A percentile compares a stretch with the other conserved stretches of the same genome.
Evolutionary conservation across 2,329 filamentous ascomycete species (phyloP).

Genomic region (Fusarium concolor): DNA sequence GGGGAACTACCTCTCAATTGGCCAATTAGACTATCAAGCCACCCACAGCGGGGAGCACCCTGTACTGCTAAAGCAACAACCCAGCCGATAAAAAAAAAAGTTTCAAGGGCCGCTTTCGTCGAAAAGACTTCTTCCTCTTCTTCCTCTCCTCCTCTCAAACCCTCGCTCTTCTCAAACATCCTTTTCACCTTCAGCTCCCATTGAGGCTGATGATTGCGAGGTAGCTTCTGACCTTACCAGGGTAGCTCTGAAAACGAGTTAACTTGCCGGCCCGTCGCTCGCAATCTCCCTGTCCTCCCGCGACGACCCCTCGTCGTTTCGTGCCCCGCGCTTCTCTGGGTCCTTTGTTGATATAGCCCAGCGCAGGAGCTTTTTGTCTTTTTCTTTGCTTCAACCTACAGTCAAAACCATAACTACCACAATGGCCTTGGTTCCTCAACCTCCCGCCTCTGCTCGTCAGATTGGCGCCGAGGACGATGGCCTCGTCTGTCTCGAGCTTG

Average conservation of each 20-base stretch:
- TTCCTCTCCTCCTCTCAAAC: constrained; percentile 38
- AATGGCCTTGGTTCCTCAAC: constrained; percentile 54
- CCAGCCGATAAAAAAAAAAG: constrained; percentile 46
- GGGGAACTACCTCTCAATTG: constrained; percentile 38
- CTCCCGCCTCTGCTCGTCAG: constrained; percentile 72
- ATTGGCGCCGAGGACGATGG: constrained; percentile 65
- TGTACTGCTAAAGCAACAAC: constrained; percentile 27
- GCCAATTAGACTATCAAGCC: constrained; percentile 34
- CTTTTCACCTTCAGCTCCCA: constrained; percentile 37
- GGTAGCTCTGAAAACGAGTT: constrained; percentile 55
- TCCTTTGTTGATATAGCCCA: constrained; percentile 25
- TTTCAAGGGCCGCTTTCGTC: constrained; percentile 40
- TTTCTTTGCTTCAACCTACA: constrained; percentile 16
- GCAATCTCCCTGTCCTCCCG: constrained; percentile 45
- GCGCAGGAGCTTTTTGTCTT: constrained; percentile 25
- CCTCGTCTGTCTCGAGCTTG: constrained; percentile 87
- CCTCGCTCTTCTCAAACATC: constrained; percentile 39
- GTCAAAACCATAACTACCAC: constrained; percentile 20
- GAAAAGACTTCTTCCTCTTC: constrained; percentile 28
- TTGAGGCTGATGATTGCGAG: constrained; percentile 54
- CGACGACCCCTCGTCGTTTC: constrained; percentile 39
- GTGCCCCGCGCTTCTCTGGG: constrained; percentile 48
- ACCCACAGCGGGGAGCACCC: constrained; percentile 34
- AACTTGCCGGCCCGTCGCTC: constrained; percentile 52
- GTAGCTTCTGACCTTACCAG: constrained; percentile 53